Base-by-base conservation (phyloP, 2,329 filamentous ascomycete genomes). In the Talaromyces sp. region DNA sequence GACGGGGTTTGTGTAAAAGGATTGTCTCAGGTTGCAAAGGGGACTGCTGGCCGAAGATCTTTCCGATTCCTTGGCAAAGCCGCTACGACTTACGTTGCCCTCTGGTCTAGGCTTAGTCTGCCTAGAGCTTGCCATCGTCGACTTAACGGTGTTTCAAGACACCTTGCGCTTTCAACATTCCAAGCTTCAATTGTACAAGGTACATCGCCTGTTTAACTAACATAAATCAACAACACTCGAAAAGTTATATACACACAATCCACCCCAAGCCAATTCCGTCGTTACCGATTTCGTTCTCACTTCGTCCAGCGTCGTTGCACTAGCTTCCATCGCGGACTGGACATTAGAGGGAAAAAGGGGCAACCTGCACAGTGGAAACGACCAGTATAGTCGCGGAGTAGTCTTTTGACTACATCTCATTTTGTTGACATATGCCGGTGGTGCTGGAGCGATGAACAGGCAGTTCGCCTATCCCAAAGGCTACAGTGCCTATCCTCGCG, bases 401-500 rank as follows among this genome's bases (percentile, higher is more conserved):
- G 22, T 24, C 60, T 33, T 33, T 50, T n/a, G 37, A 43, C 60
- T 27, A 43, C 60, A 24, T 33, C 22, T 9, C 24, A 9, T 39
- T 45, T 9, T 13, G 39, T 60, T 16, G 27, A 71, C 70, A 70
- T 70, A 78, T 77, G 77, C 72, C 72, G 69, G 60, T 70, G 68
- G 68, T 59, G 37, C 66, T 62, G 73, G 76, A 87, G 82, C 90
- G 90, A 93, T 95, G 88, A 91, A 94, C 77, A 88, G 92, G 83
- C 92, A 96, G 84, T 86, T 90, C 79, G 89, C 89, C 78, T 94
- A 90, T 79, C 87, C 89, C 68, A 96, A 95, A 82, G 93, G 92
- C 77, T 80, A 85, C 70, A 78, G 81, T 68, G 83, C 83, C 75
- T 93, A 93, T 78, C 90, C 90, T 69, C 85, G 89, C 69, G 86